phyloP scores from a whole-genome alignment of 257 asterid species.

The Linaria vulgaris region DNA sequence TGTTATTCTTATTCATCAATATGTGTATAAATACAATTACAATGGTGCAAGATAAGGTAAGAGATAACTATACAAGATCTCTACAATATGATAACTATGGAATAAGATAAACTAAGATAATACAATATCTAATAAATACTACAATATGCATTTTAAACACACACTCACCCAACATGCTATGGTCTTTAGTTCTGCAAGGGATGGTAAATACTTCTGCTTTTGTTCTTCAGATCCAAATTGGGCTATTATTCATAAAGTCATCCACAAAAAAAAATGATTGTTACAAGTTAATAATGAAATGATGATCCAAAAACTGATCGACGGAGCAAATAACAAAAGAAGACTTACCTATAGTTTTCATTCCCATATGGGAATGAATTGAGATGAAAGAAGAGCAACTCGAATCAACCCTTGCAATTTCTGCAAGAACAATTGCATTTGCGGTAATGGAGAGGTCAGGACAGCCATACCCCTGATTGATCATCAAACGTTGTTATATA shows the following conservation, averaged over 20 bases:
- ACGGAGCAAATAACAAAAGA: background rate
- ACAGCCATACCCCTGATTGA: slow-evolving; percentile 56
- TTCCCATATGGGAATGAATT: slow-evolving; percentile 56
- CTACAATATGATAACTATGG: too few relatives aligned
- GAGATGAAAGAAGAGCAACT: slow-evolving; percentile 54
- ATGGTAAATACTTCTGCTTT: slow-evolving; percentile 14
- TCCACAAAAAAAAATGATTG: too few relatives aligned
- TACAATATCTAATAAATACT: too few relatives aligned
- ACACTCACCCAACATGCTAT: slow-evolving; percentile 14
- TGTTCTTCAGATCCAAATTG: slow-evolving; percentile 6
- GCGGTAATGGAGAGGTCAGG: slow-evolving; percentile 53
- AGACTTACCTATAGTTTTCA: slow-evolving; percentile 47
- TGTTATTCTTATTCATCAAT: too few relatives aligned
- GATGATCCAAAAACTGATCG: too few relatives aligned
- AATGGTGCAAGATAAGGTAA: too few relatives aligned
- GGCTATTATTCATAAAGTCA: slow-evolving; percentile 3
- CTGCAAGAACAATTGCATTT: slow-evolving; percentile 46
- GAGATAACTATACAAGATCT: too few relatives aligned
- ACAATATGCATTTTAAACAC: background rate
- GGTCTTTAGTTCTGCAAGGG: slow-evolving; percentile 1
- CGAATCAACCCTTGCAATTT: slow-evolving; percentile 60
- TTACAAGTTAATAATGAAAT: background rate
- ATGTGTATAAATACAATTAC: too few relatives aligned
- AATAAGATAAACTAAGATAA: too few relatives aligned
- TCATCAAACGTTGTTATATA: background rate